These are phyloP conservation scores for Mercurialis annua DNA, from an alignment of 345 rosid genomes.

Conservation along the genomic window DNA sequence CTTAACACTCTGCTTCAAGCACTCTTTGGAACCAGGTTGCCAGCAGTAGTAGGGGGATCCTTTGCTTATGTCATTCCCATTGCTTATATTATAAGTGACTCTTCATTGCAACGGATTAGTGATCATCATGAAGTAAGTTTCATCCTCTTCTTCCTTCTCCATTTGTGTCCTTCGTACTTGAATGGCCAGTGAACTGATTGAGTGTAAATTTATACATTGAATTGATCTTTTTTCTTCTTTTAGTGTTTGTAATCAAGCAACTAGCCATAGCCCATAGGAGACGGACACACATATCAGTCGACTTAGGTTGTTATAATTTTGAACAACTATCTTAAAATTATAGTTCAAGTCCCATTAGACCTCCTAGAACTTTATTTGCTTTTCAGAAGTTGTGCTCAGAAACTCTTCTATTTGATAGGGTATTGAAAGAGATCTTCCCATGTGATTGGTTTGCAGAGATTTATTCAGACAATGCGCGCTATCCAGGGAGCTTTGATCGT, in stretches of 20 bases:
- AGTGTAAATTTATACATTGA: neutral
- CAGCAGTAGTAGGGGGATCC: slow-evolving; percentile 34
- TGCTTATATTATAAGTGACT: slow-evolving; percentile 32
- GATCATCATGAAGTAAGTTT: slow-evolving; percentile 32
- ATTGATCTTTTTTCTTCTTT: neutral
- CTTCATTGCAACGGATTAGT: slow-evolving; percentile 27
- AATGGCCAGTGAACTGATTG: neutral
- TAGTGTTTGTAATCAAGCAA: too few species aligned
- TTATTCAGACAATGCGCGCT: slow-evolving; percentile 84
- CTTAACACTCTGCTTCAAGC: slow-evolving; percentile 36
- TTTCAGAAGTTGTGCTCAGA: slow-evolving; percentile 22
- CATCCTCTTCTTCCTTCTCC: neutral
- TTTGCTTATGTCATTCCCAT: slow-evolving; percentile 31
- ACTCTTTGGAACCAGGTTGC: slow-evolving; percentile 35
- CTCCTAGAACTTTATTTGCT: slow-evolving; percentile 7
- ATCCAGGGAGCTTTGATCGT: slow-evolving; percentile 89
- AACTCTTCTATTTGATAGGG: slow-evolving; percentile 35
- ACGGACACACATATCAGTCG: neutral
- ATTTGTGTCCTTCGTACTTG: neutral
- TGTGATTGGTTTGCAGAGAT: slow-evolving; percentile 71
- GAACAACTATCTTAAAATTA: neutral
- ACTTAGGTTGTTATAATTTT: slow-evolving; percentile 2
- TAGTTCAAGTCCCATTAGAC: slow-evolving; percentile 12
- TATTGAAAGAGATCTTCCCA: slow-evolving; percentile 48
- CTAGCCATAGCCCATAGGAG: too few species aligned